Base-by-base conservation (phyloP, 345 rosid species). In the Abelmoschus esculentus region DNA sequence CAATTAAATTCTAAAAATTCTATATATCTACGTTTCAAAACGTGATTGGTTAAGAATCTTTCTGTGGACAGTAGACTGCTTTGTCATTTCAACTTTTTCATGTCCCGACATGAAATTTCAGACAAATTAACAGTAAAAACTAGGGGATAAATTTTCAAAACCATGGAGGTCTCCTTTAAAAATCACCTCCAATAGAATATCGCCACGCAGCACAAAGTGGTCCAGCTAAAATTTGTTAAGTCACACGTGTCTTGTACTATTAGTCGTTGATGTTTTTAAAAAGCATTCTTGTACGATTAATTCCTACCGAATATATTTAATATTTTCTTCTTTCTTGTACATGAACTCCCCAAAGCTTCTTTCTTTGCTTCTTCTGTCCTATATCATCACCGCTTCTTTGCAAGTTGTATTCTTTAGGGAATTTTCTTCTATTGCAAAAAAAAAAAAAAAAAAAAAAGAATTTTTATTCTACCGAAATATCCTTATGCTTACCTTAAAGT, bases 121-220 rank as follows among this genome's bases (percentile, higher is more conserved):
- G 57, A 42, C 58, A 46, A 53, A 66, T 8, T 3, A 50, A 57
- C 82, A 68, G 72, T 67, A 57, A 66, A 46, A 73, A 49, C 3
- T 31, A 31, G 6, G 74, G 49, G 19, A 1, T 28, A 14, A 28
- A 42, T 3, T 17, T 18, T 57, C 29, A 2, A 22, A 13, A 34
- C 55, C 12, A 0, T 3, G 36, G 0, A 42, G 28, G 67, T 64
- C 32, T 70, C 11, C 50, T 14, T 61, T 42, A 42, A 42, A 76
- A 50, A 38, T 32, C 5, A 57, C 19, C 36, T 1, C 77, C 73
- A 78, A 34, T 71, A 12, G 53, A 0, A 3, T 0, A 4, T 1
- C 2, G 66, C 70, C 78, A 75, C 56, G 56, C 77, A 44, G 6
- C 28, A 2, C 2, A 9, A 57, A 7, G 44, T 14, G 34, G 46